Base-by-base conservation (phyloP, 345 rosid genomes). In the Trapa bicornis region DNA sequence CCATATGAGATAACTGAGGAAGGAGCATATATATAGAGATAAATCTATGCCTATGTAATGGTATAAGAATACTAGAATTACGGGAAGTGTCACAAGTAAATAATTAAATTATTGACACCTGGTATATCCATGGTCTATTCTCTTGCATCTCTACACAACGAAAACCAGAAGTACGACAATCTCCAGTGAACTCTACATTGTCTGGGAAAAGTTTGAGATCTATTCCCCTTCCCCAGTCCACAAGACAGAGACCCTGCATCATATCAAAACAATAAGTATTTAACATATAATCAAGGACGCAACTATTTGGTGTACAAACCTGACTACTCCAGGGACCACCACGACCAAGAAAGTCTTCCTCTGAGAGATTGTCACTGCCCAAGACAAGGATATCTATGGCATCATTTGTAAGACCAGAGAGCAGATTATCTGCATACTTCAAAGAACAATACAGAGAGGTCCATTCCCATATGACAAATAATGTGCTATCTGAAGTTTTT, bases 151-250 rank as follows among this genome's bases (percentile, higher is more conserved):
- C 87, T 38, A 81, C 61, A 73, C 99, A 91, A 63, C 95, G 81
- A 79, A 89, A 94, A 70, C 99, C 92, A 76, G 99, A 91, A 61
- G 99, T 91, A 80, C 95, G 81, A 70, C 86, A 85, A 73, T 83
- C 94, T 72, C 96, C 97, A 43, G 69, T 75, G 71, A 87, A 93
- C 68, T 79, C 70, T 14, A 70, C 73, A 73, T 75, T 76, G n/a
- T 80, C 79, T 8, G 94, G 85, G 75, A 93, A 93, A 64, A 88
- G 88, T 68, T 75, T 81, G 76, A 88, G 75, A 80, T 93, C 97
- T 79, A 93, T 90, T 61, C 92, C 97, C 79, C 87, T 85, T 35
- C 98, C 98, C 97, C 96, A 93, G 73, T 93, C 98, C 48, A 93
- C 90, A 66, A 93, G 92, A 81, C 94, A 90, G 9, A 93, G 97